Evolutionary conservation across 2,329 filamentous ascomycete species (phyloP), one percentile per base, ranked within the genome.

Genomic region (Epichloe scottii): DNA sequence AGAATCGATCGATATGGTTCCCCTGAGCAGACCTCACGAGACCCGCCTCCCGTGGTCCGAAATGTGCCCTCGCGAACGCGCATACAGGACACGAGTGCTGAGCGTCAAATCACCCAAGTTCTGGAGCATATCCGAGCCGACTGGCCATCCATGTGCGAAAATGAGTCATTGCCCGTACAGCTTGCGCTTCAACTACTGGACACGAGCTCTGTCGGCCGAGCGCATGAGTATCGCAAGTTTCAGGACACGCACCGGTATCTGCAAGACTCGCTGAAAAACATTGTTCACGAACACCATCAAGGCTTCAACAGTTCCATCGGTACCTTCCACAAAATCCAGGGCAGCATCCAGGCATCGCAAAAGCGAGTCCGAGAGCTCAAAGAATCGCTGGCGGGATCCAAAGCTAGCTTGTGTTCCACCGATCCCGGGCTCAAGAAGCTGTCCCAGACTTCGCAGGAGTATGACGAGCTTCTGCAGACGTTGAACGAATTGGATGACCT

Each of bases 241-340:
- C 78, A 87, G 62, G 75, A 85, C 57, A 89, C 88, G 45, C 88
- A 96, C 66, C 76, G 82, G 57, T 88, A 93, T 64, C 79, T 98
- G n/a, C 90, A 98, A 64, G 85, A 85, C 59, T 90, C 91, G 10
- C 75, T 98, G 52, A 96, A 95, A 68, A 82, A 84, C 35, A 95
- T 98, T 60, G 93, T 98, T 26, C 95, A 98, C 66, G 91, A 98
- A 70, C 91, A 98, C 64, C 91, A 98, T 63, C 93, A 98, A 67
- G 94, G 93, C 45, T 98, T 98, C 77, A 98, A 97, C 70, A 95
- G 89, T 67, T 96, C 91, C 48, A 97, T 98, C 56, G 93, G 91
- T 66, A 97, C 91, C 19, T 98, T 97, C 64, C 94, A 98, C 73
- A 96, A 95, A 68, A 98, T 98, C 55, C 93, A 98, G 67, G 82